Evolutionary conservation across 371 early-diverging fungal species (phyloP), one percentile per base, ranked within the genome.

Genomic region (Coemansia sp.): DNA sequence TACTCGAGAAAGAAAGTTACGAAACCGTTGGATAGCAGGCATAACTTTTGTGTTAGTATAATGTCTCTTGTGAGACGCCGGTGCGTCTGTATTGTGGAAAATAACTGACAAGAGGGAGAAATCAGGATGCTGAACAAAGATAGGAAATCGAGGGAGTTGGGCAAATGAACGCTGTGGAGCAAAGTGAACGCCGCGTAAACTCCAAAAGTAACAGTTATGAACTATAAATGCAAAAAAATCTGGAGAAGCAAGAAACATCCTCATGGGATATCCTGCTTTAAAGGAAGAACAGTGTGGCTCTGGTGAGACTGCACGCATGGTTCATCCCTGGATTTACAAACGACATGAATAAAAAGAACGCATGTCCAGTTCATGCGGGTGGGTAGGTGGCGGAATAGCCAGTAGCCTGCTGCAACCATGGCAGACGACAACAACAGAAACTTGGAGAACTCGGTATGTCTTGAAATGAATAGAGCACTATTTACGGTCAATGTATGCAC

Each of bases 1-100:
- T 74, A 74, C 75, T 70, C 57, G 66, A 56, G 75, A 63, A 57
- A 74, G 52, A 39, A 74, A 11, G 26, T 54, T 24, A 15, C 70
- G 70, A 56, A 74, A 51, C 44, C 75, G 75, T 26, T 41, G 53
- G 12, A 70, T 58, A 11, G 66, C 71, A 11, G 74, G 65, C 74
- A 73, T 73, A 19, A 21, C 17, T 62, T 19, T 62, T 19, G n/a
- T 36, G 36, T 36, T 36, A 36, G 36, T 36, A 36, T 36, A 29
- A 13, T 0, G 26, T 21, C 13, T 24, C 23, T 24, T 52, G 53
- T 36, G 36, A 36, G 36, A 36, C 36, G 36, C 36, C 36, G 0
- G 36, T 36, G 36, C 36, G 36, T 11, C 36, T 36, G 36, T 36
- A 36, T 12, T 23, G 54, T 26, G 54, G n/a, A 6, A 26, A 26